Evolutionary conservation across 257 asterid genomes (phyloP).

Genomic region (Sherardia arvensis): DNA sequence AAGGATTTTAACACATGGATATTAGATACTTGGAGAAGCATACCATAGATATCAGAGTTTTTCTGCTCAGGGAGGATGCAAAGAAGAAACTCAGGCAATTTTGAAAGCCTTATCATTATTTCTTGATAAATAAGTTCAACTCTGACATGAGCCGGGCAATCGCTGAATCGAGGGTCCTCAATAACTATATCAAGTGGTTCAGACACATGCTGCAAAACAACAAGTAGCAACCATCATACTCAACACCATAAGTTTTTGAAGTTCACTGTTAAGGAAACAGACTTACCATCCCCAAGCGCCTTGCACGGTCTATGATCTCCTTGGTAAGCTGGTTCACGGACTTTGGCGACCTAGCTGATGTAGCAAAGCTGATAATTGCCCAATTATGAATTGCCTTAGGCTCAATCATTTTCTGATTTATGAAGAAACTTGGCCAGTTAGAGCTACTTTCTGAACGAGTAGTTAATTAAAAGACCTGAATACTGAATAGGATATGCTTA

Average conservation of each 20-base stretch:
- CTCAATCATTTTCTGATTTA: conserved; percentile 35
- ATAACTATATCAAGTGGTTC: conserved; percentile 20
- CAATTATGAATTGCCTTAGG: conserved; percentile 32
- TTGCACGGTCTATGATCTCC: conserved; percentile 32
- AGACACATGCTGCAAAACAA: conserved; percentile 20
- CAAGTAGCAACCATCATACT: conserved; percentile 17
- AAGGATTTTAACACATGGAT: too few relatives aligned
- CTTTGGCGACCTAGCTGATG: conserved; percentile 19
- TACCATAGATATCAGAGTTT: conserved; percentile 62
- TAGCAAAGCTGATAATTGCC: too few relatives aligned
- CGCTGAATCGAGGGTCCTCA: conserved; percentile 34
- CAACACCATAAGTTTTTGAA: not conserved
- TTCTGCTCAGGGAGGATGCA: conserved; percentile 60
- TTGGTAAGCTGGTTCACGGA: too few relatives aligned
- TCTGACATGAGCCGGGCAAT: conserved; percentile 35
- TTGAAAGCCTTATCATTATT: conserved; percentile 32
- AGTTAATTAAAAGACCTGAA: not conserved
- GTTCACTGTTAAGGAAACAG: not conserved
- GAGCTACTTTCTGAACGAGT: not conserved
- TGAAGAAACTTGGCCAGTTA: conserved; percentile 4
- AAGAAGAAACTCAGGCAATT: conserved; percentile 48
- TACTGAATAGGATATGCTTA: too few relatives aligned
- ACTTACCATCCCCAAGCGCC: conserved; percentile 62
- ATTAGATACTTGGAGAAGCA: too few relatives aligned
- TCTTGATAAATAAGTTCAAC: conserved; percentile 44